Conservation (phyloP, 2,329 filamentous ascomycete species). For the Penicillium sp. region DNA sequence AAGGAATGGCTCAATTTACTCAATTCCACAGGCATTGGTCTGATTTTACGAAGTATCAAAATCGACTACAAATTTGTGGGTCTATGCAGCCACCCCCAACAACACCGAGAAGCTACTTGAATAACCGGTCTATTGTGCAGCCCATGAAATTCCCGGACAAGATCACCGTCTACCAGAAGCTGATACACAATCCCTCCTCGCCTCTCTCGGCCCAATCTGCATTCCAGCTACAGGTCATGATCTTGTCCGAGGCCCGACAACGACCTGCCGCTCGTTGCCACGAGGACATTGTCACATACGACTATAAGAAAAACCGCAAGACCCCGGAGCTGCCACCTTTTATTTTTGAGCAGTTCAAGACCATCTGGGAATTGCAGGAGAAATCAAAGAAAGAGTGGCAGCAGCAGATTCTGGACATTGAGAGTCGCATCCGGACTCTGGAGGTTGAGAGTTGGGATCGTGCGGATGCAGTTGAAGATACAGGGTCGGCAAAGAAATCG, state of each 20-base stretch:
- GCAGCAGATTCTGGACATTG: slow-evolving; percentile 55
- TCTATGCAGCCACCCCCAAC: slow-evolving; percentile 14
- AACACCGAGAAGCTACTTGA: neutral
- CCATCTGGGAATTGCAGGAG: slow-evolving; percentile 62
- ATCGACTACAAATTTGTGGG: slow-evolving; percentile 85
- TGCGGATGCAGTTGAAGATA: slow-evolving; percentile 67
- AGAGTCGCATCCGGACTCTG: slow-evolving; percentile 57
- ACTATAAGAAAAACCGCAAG: slow-evolving; percentile 62
- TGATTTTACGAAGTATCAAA: slow-evolving; percentile 77
- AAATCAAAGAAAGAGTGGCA: slow-evolving; percentile 54
- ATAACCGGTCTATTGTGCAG: slow-evolving; percentile 41
- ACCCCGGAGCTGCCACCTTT: slow-evolving; percentile 55
- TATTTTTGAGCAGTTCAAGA: slow-evolving; percentile 59
- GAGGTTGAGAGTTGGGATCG: slow-evolving; percentile 75
- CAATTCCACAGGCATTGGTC: slow-evolving; percentile 62
- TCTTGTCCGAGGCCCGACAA: slow-evolving; percentile 72
- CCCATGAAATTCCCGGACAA: slow-evolving; percentile 81
- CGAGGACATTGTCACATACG: slow-evolving; percentile 78
- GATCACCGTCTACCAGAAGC: slow-evolving; percentile 79
- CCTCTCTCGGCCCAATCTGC: slow-evolving; percentile 30
- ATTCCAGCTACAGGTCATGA: slow-evolving; percentile 55
- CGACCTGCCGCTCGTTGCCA: slow-evolving; percentile 69
- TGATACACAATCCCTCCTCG: slow-evolving; percentile 53
- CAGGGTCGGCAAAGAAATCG: slow-evolving; percentile 49
- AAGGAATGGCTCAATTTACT: slow-evolving; percentile 67